These are phyloP conservation scores for Xylaria multiplex DNA, from an alignment of 2,329 filamentous ascomycete genomes.

Conservation along the genomic window DNA sequence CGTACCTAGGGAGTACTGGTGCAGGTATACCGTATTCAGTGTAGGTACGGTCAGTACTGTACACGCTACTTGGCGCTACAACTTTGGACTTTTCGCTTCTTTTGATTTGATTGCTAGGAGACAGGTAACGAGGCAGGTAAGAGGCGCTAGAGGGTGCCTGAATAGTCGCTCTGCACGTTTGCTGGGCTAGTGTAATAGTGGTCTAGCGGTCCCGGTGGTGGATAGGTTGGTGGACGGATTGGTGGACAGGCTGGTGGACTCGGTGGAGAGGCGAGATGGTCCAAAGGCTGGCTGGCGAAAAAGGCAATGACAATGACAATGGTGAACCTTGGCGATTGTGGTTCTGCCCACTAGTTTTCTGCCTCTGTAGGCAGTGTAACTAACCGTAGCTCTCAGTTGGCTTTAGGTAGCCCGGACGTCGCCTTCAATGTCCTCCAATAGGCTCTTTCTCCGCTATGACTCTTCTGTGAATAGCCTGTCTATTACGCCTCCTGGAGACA, in stretches of 20 bases:
- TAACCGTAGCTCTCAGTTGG: constrained; percentile 17
- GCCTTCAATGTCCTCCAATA: constrained; percentile 18
- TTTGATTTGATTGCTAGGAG: neutral
- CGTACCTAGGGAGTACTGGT: no score
- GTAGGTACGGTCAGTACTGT: no score
- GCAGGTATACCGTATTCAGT: no score
- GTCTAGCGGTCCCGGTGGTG: constrained; percentile 21
- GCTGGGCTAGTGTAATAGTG: constrained; percentile 9
- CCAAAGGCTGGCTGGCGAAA: neutral
- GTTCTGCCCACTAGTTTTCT: neutral
- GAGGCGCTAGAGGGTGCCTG: constrained; percentile 1
- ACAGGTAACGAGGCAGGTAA: neutral
- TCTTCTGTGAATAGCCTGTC: constrained; percentile 12
- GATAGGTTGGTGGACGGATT: constrained; percentile 8
- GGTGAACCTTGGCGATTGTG: constrained; percentile 20
- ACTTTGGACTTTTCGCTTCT: no score
- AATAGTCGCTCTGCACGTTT: neutral
- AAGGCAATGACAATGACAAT: constrained; percentile 1
- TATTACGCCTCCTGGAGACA: constrained; percentile 14
- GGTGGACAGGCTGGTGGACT: constrained; percentile 26
- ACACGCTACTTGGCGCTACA: no score
- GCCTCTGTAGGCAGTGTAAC: neutral
- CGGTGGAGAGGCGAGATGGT: constrained; percentile 30
- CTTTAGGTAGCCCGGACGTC: constrained; percentile 6
- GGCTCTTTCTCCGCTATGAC: constrained; percentile 15